Base-by-base conservation (phyloP, 352 stramenopile species). In the Achlya hypogyna region DNA sequence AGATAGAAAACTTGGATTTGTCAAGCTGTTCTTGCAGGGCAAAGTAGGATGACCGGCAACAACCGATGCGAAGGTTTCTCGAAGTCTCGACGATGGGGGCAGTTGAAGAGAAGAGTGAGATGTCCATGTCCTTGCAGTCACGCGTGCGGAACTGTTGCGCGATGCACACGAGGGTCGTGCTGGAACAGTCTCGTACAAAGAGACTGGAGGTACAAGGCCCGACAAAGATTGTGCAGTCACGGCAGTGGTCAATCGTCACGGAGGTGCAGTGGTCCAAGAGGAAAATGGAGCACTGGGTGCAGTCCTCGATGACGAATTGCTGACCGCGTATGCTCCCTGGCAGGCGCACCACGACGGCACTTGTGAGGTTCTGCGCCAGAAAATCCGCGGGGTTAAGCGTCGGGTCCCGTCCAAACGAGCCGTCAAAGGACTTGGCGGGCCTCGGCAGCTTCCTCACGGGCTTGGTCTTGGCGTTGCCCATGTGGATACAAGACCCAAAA, bases 221-320 rank as follows among this genome's bases (percentile, higher is more conserved):
- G 20, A 92, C 63, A 40, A 91, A 66, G 59, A 91, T 87, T 35
- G 77, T 79, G 73, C 82, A 92, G 74, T 83, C 79, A 54, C 69
- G 43, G 66, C 80, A 92, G 35, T 75, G 74, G 67, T 92, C 82
- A 64, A 92, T 84, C 71, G 89, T 81, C 72, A 92, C 80, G 34
- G 80, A 85, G 60, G 79, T 81, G 74, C 78, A 89, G 69, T 89
- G 72, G 65, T 92, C 84, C 34, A 92, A 65, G 62, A 92, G 23
- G 53, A 89, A 91, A 59, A 92, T 84, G 40, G 89, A 79, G 65
- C 82, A 91, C 69, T 86, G 80, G 52, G 69, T 58, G 65, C 80
- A 90, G 51, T 85, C 73, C 45, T 92, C 82, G 51, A 92, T 72
- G 59, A 92, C 71, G 69, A 92, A 92, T 63, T 92, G 83, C 77